Percentiles rank a stretch among this genome's conserved stretches.
Conservation (phyloP, 352 stramenopile species). For the Pythium rhizo-oryzae region DNA sequence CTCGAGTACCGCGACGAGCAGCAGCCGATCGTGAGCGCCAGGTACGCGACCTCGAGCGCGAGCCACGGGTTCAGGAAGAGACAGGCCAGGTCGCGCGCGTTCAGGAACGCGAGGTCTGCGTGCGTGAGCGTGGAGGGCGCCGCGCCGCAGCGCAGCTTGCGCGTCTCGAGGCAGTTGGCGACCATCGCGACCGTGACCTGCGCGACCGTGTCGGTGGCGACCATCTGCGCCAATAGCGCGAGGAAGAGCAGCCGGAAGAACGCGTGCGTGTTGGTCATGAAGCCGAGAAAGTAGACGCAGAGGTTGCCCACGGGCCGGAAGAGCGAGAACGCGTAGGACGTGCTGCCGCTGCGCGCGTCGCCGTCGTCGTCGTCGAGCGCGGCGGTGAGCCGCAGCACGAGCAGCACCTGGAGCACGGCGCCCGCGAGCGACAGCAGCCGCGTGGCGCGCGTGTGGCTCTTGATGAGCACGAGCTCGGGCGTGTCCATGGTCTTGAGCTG, state of each 20-base stretch:
- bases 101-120: slow-evolving; percentile 33
- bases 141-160: slow-evolving; percentile 53
- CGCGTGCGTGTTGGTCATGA: slow-evolving; percentile 74
- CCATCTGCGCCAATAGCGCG: slow-evolving; percentile 37
- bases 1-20: slow-evolving; percentile 57
- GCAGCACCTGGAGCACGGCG: slow-evolving; percentile 43
- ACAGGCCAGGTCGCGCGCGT: slow-evolving; percentile 41
- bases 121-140: slow-evolving; percentile 30
- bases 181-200: slow-evolving; percentile 64
- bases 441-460: slow-evolving; percentile 51
- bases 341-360: slow-evolving; percentile 12
- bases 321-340: slow-evolving; percentile 49
- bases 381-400: slow-evolving; percentile 31
- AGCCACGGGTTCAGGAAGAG: slow-evolving; percentile 59
- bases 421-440: slow-evolving; percentile 48
- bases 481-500: slow-evolving; percentile 37
- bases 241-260: slow-evolving; percentile 53
- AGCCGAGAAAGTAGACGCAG: slow-evolving; percentile 54
- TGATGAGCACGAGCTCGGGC: slow-evolving; percentile 59
- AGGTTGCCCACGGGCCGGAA: slow-evolving; percentile 48
- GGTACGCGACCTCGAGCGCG: slow-evolving; percentile 53
- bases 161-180: slow-evolving; percentile 44
- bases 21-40: slow-evolving; percentile 57
- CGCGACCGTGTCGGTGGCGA: slow-evolving; percentile 50
- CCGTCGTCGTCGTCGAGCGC: slow-evolving; percentile 26